Evolutionary conservation across 1,284 basidiomycete species (phyloP).

Genomic region (Kalmanozyma brasiliensis): DNA sequence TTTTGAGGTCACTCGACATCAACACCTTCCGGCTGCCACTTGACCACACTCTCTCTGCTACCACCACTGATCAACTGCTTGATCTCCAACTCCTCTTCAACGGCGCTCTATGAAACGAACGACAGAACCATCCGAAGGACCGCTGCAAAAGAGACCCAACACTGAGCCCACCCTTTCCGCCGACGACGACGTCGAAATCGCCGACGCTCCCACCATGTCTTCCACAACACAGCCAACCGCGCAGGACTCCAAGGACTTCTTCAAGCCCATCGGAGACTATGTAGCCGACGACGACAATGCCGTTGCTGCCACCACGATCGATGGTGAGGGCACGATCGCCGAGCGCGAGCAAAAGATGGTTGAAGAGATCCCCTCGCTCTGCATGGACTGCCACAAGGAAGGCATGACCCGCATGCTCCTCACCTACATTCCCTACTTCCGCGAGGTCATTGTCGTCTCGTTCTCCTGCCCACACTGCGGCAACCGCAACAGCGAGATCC

Average conservation of each 20-base stretch:
- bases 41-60: neutral
- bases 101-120: conserved; percentile 41
- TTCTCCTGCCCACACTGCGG: conserved; percentile 96
- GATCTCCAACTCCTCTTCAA: neutral
- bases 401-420: conserved; percentile 90
- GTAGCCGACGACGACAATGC: conserved; percentile 31
- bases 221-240: conserved; percentile 7
- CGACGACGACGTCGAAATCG: conserved; percentile 32
- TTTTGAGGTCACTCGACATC: neutral
- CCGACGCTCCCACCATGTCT: conserved; percentile 41
- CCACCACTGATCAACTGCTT: neutral
- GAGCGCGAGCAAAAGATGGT: conserved; percentile 56
- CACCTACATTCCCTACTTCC: conserved; percentile 95
- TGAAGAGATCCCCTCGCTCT: conserved; percentile 81
- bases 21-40: too few species aligned
- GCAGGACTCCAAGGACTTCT: conserved; percentile 45
- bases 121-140: conserved; percentile 33
- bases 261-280: conserved; percentile 57
- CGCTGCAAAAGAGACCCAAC: conserved; percentile 43
- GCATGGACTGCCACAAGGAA: conserved; percentile 93
- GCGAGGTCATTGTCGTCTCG: conserved; percentile 93
- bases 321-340: conserved; percentile 14
- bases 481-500: conserved; percentile 90
- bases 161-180: conserved; percentile 12
- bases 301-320: too few species aligned